Evolutionary conservation across 1,284 basidiomycete species (phyloP).

Genomic region (Fistulinella cinereoalba): DNA sequence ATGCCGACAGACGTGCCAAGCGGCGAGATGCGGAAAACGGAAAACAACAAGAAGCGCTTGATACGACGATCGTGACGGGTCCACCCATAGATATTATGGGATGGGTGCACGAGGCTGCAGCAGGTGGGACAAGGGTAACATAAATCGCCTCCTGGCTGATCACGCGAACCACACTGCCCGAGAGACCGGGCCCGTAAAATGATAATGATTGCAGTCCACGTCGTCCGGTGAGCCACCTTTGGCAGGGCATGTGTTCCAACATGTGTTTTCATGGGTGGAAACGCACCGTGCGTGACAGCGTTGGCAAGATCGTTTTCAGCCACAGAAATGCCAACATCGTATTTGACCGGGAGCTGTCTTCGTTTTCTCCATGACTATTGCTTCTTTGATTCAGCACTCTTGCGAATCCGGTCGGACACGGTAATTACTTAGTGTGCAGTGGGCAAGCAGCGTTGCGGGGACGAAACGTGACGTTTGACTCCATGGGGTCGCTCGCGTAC

Average conservation of each 20-base stretch:
- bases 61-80: constrained; percentile 8
- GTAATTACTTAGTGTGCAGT: too few relatives aligned
- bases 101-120: background rate
- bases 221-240: too few relatives aligned
- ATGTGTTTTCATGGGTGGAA: background rate
- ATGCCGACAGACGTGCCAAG: too few relatives aligned
- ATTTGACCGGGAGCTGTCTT: too few relatives aligned
- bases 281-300: background rate
- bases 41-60: background rate
- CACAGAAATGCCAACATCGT: too few relatives aligned
- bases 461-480: too few relatives aligned
- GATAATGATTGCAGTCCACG: background rate
- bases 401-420: too few relatives aligned
- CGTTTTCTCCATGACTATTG: too few relatives aligned
- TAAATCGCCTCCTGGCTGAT: background rate
- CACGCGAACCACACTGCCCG: background rate
- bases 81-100: background rate
- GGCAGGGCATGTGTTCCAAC: background rate
- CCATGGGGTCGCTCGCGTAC: too few relatives aligned
- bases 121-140: constrained; percentile 8
- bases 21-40: background rate
- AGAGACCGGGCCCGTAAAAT: background rate
- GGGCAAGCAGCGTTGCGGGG: too few relatives aligned
- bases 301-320: too few relatives aligned
- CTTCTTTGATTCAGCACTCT: too few relatives aligned